A percentile compares a stretch with the other conserved stretches of the same genome.
These are phyloP conservation scores for Phlyctochytrium arcticum DNA, from an alignment of 192 early-diverging fungal genomes.

Conservation along the genomic window DNA sequence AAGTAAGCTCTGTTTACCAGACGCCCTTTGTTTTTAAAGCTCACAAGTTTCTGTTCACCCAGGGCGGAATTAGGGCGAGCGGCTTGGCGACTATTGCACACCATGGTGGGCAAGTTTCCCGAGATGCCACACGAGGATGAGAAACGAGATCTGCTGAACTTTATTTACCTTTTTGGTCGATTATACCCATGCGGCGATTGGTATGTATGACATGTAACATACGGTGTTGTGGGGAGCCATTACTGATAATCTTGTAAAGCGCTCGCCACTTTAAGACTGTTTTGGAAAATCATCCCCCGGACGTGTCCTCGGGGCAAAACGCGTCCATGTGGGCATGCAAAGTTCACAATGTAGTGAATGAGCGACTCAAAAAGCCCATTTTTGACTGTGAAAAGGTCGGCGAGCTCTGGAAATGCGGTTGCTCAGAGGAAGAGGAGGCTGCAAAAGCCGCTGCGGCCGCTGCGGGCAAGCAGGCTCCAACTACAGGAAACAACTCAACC, in stretches of 20 bases:
- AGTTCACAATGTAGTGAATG: conserved; percentile 92
- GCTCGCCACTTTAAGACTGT: conserved; percentile 82
- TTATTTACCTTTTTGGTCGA: conserved; percentile 75
- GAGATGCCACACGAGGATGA: conserved; percentile 71
- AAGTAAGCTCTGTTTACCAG: conserved; percentile 10
- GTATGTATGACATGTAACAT: conserved; percentile 28
- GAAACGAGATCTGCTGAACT: conserved; percentile 69
- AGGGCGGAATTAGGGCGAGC: conserved; percentile 85
- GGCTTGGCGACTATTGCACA: conserved; percentile 91
- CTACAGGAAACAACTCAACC: no score
- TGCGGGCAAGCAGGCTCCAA: no score
- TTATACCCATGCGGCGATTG: conserved; percentile 98
- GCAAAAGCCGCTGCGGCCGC: no score
- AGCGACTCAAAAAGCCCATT: conserved; percentile 68
- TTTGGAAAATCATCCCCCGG: conserved; percentile 73
- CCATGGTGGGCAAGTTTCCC: conserved; percentile 88
- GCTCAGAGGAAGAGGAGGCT: conserved; percentile 37
- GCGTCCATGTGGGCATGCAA: conserved; percentile 84
- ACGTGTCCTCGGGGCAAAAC: conserved; percentile 63
- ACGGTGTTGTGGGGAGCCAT: neutral
- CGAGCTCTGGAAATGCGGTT: conserved; percentile 85
- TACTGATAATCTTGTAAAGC: conserved; percentile 37
- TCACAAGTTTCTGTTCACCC: neutral
- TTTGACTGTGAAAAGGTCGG: conserved; percentile 78
- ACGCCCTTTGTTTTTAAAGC: neutral